Evolutionary conservation across 2,329 filamentous ascomycete genomes (phyloP).

Genomic region (Aspergillus pseudonomiae): DNA sequence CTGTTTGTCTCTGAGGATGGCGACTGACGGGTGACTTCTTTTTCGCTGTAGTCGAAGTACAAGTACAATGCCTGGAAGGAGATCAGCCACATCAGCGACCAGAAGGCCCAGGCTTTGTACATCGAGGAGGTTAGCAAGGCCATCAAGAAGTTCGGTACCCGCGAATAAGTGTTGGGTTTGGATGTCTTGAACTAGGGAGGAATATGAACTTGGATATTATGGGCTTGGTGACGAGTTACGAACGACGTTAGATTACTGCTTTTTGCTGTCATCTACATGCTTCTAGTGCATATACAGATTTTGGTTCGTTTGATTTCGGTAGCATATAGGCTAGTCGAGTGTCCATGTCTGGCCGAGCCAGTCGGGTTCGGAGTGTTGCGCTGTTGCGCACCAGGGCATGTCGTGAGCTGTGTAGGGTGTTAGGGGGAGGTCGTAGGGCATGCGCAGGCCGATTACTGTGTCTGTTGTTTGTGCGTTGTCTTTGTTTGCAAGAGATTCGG

Average conservation of each 20-base stretch:
- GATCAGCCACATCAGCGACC: slow-evolving; percentile 63
- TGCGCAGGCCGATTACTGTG: slow-evolving; percentile 67
- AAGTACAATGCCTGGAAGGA: slow-evolving; percentile 80
- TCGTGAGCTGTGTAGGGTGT: slow-evolving; percentile 65
- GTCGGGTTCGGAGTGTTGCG: slow-evolving; percentile 60
- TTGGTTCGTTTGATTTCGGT: neutral
- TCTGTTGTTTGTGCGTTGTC: slow-evolving; percentile 11
- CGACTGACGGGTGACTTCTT: neutral
- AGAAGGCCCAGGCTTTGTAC: slow-evolving; percentile 76
- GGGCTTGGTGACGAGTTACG: slow-evolving; percentile 7
- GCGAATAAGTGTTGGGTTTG: slow-evolving; percentile 11
- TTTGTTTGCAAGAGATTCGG: slow-evolving; percentile 32
- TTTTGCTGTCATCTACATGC: neutral
- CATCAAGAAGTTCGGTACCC: slow-evolving; percentile 66
- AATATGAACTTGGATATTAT: slow-evolving; percentile 4
- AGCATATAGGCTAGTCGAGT: neutral
- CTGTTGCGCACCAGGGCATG: slow-evolving; percentile 75
- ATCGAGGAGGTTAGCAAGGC: slow-evolving; percentile 71
- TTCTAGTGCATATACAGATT: neutral
- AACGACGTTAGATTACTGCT: neutral
- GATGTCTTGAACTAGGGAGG: neutral
- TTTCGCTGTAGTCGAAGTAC: slow-evolving; percentile 65
- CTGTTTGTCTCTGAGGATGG: neutral
- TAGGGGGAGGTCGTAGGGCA: slow-evolving; percentile 82
- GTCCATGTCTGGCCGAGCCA: slow-evolving; percentile 54